Conservation (phyloP, 2,329 filamentous ascomycete species). For the Ceratocystis colombiana region DNA sequence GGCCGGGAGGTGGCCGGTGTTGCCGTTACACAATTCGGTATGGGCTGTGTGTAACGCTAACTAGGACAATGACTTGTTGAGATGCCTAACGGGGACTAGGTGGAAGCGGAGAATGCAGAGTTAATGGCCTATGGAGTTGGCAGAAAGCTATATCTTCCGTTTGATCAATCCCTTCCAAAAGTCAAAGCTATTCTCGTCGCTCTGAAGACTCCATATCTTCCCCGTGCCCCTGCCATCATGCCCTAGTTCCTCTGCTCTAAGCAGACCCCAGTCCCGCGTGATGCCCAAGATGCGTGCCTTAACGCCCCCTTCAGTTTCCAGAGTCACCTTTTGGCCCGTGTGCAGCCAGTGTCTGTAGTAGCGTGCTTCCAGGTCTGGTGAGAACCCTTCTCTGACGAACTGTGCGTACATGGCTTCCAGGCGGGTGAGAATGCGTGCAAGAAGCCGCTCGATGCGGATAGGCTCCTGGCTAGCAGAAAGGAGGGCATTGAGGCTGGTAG, state of each 20-base stretch:
- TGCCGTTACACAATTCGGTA: no score
- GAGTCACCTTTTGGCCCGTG: conserved; percentile 56
- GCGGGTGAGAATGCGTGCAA: conserved; percentile 66
- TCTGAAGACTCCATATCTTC: conserved; percentile 73
- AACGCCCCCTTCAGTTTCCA: conserved; percentile 70
- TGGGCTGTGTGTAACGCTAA: no score
- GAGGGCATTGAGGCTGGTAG: conserved; percentile 72
- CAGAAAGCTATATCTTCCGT: conserved; percentile 52
- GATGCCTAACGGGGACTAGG: no score
- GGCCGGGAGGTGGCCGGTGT: no score
- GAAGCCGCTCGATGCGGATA: conserved; percentile 66
- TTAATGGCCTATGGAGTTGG: no score
- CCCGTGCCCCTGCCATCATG: conserved; percentile 64
- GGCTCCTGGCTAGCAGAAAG: conserved; percentile 41
- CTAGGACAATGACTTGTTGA: no score
- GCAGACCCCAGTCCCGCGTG: conserved; percentile 78
- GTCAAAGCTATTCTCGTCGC: conserved; percentile 96
- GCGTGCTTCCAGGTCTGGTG: conserved; percentile 55
- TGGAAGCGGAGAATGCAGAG: no score
- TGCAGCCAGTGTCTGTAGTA: conserved; percentile 88
- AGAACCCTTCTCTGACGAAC: conserved; percentile 70
- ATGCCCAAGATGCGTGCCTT: conserved; percentile 75
- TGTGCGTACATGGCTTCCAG: conserved; percentile 68
- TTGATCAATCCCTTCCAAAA: conserved; percentile 84
- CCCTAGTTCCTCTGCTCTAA: conserved; percentile 74